A percentile compares a stretch with the other conserved stretches of the same genome.
Conservation (phyloP, 2,329 filamentous ascomycete genomes). For the Clonostachys solani region DNA sequence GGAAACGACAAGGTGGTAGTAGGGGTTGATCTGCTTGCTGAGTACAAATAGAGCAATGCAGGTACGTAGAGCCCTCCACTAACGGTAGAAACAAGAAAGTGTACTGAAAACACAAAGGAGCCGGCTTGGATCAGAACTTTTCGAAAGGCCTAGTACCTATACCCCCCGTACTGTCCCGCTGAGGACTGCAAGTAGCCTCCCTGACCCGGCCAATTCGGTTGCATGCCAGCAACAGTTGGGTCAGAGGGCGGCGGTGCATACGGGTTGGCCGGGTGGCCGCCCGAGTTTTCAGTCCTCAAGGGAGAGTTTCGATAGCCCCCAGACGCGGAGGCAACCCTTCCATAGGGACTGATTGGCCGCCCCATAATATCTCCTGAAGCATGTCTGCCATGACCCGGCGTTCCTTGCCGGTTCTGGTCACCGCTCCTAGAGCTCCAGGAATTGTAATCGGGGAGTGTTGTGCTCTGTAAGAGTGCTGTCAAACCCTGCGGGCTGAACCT, state of each 20-base stretch:
- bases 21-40: too few species aligned
- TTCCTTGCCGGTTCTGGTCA: constrained; percentile 24
- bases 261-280: constrained; percentile 13
- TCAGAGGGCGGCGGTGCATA: constrained; percentile 21
- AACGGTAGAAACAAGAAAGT: too few species aligned
- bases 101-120: too few species aligned
- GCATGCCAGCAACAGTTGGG: constrained; percentile 6
- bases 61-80: too few species aligned
- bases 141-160: constrained; percentile 18
- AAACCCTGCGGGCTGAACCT: constrained; percentile 68
- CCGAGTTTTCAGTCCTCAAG: constrained; percentile 37
- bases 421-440: constrained; percentile 45
- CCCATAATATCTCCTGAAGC: constrained; percentile 35
- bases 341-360: constrained; percentile 45
- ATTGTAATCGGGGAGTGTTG: constrained; percentile 58
- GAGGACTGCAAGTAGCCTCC: constrained; percentile 22
- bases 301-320: constrained; percentile 47
- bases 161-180: constrained; percentile 28
- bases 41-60: too few species aligned
- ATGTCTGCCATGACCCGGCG: constrained; percentile 31
- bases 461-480: constrained; percentile 67
- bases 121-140: not conserved
- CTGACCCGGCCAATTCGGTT: constrained; percentile 19
- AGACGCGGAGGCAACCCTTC: constrained; percentile 30
- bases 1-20: too few species aligned